Conservation (phyloP, 192 early-diverging fungal species). For the Backusella australiensis region DNA sequence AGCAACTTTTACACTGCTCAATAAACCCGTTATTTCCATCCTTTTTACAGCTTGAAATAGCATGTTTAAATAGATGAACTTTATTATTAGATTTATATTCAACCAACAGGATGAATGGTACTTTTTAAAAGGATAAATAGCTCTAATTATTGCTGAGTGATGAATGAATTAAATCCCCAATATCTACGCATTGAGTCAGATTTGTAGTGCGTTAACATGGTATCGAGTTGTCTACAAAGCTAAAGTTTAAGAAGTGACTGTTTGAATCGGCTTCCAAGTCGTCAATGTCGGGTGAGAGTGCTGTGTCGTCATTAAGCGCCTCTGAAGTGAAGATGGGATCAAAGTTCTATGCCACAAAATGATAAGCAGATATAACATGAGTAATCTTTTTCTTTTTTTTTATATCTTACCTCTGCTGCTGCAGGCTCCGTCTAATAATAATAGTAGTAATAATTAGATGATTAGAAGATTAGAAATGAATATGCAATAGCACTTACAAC, state of each 20-base stretch:
- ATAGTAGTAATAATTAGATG: background rate
- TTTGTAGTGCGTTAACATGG: background rate
- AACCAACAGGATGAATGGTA: no score
- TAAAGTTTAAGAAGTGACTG: slow-evolving; percentile 10
- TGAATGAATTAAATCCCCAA: no score
- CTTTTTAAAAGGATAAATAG: no score
- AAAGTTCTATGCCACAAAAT: slow-evolving; percentile 2
- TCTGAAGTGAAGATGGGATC: slow-evolving; percentile 10
- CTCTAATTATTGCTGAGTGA: no score
- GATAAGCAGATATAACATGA: background rate
- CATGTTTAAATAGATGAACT: background rate
- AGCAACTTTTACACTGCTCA: no score
- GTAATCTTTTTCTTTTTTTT: background rate
- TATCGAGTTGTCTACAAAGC: slow-evolving; percentile 12
- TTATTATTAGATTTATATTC: background rate
- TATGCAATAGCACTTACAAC: slow-evolving; percentile 35
- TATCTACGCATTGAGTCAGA: no score
- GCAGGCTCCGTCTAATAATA: slow-evolving; percentile 12
- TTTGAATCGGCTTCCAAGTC: background rate
- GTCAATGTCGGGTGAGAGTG: background rate
- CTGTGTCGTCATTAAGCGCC: background rate
- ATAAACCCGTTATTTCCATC: no score
- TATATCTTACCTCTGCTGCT: slow-evolving; percentile 4
- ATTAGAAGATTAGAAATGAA: background rate
- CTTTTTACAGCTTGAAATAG: no score